Conservation (phyloP, 1,139 yeast genomes). For the Zhuliangozyma parablackwelliae region DNA sequence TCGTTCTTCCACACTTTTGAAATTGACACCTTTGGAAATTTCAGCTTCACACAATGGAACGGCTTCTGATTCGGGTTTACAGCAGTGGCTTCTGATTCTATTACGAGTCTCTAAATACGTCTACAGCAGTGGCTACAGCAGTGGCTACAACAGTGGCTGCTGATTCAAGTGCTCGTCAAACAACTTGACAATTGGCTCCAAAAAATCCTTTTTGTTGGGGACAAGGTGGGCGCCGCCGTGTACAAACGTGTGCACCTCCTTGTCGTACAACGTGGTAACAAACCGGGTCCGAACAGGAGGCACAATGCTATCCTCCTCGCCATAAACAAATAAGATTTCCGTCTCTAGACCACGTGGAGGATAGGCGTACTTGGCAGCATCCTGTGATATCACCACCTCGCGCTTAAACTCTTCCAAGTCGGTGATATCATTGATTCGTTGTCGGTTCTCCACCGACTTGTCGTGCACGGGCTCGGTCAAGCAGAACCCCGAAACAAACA, state of each 20-base stretch:
- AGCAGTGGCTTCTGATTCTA: too few species aligned
- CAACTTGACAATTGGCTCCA: constrained; percentile 22
- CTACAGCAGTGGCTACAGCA: too few species aligned
- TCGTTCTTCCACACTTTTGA: too few species aligned
- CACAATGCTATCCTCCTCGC: constrained; percentile 30
- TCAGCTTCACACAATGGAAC: too few species aligned
- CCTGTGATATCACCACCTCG: constrained; percentile 15
- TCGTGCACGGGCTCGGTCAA: constrained; percentile 37
- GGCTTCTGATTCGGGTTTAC: too few species aligned
- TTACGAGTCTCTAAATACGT: too few species aligned
- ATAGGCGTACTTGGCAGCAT: constrained; percentile 16
- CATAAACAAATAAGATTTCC: constrained; percentile 26
- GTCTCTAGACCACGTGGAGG: constrained; percentile 17
- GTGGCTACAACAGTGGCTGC: constrained; percentile 12
- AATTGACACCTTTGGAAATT: too few species aligned
- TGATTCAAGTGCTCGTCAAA: constrained; percentile 16
- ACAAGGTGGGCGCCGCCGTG: constrained; percentile 41
- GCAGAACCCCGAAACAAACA: constrained; percentile 54
- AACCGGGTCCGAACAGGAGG: constrained; percentile 28
- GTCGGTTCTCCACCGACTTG: constrained; percentile 11
- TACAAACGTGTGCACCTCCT: constrained; percentile 13
- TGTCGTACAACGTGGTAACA: constrained; percentile 17
- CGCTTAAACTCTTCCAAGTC: constrained; percentile 18
- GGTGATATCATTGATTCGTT: constrained; percentile 17
- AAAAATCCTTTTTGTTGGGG: constrained; percentile 23